phyloP scores from a whole-genome alignment of 2,329 filamentous ascomycete genomes.

The Zopfia rhizophila region DNA sequence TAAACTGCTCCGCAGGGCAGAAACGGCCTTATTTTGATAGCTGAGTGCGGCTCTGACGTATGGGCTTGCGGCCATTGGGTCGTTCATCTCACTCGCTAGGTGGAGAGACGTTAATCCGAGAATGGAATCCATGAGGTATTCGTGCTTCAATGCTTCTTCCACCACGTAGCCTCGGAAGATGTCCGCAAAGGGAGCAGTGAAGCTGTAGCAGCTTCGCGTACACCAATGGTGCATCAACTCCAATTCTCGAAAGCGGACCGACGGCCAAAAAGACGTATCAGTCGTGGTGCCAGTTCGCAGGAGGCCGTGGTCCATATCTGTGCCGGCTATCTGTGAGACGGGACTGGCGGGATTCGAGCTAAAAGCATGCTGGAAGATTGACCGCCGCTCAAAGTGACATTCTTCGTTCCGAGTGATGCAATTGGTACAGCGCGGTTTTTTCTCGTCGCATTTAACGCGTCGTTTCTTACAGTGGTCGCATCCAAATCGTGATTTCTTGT shows the following conservation, averaged over 20 bases:
- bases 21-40: slow-evolving; percentile 3
- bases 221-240: slow-evolving; percentile 27
- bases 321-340: background rate
- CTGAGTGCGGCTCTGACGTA: slow-evolving; percentile 1
- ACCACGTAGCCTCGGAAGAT: slow-evolving; percentile 19
- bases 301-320: too few species aligned
- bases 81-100: slow-evolving; percentile 6
- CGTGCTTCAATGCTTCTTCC: slow-evolving; percentile 22
- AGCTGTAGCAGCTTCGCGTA: slow-evolving; percentile 18
- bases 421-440: slow-evolving; percentile 14
- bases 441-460: slow-evolving; percentile 27
- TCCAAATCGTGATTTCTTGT: slow-evolving; percentile 25
- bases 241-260: slow-evolving; percentile 18
- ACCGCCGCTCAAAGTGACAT: too few species aligned
- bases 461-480: slow-evolving; percentile 25
- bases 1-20: background rate
- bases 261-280: too few species aligned
- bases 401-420: slow-evolving; percentile 17
- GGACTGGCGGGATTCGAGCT: slow-evolving; percentile 11
- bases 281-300: too few species aligned
- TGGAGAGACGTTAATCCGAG: slow-evolving; percentile 23
- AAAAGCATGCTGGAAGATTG: too few species aligned
- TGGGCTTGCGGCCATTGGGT: background rate
- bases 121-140: slow-evolving; percentile 27
- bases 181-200: slow-evolving; percentile 12